A percentile compares a stretch with the other conserved stretches of the same genome.
phyloP scores from a whole-genome alignment of 306 rosid species.

The Glycyrrhiza uralensis region DNA sequence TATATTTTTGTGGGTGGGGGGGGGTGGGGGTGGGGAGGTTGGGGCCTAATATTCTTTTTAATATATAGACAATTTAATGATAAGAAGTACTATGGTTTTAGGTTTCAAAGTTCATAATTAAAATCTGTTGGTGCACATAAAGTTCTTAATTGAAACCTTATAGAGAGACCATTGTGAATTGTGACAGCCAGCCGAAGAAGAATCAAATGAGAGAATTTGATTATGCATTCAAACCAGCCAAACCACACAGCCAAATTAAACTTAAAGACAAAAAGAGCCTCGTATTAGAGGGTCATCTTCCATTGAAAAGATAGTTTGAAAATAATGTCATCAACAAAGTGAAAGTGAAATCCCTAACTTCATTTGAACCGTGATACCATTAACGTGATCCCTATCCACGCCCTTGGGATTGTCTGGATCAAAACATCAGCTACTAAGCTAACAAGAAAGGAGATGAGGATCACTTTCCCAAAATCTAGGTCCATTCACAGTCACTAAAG shows the following conservation, averaged over 20 bases:
- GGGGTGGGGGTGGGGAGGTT: too few species aligned
- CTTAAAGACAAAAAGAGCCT: too few species aligned
- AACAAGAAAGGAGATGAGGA: neutral
- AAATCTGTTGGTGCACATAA: neutral
- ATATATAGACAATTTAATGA: too few species aligned
- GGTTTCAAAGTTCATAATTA: neutral
- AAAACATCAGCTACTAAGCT: neutral
- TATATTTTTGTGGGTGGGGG: too few species aligned
- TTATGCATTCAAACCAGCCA: too few species aligned
- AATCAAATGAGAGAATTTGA: too few species aligned
- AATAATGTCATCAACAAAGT: neutral
- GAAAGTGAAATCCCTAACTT: neutral
- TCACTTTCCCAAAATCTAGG: neutral
- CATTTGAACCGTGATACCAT: neutral
- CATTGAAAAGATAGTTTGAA: neutral
- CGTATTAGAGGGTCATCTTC: too few species aligned
- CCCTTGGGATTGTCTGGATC: neutral
- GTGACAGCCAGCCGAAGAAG: too few species aligned
- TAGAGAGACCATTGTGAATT: too few species aligned
- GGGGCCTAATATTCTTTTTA: too few species aligned
- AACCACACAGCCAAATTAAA: too few species aligned
- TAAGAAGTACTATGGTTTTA: neutral
- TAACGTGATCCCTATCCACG: neutral
- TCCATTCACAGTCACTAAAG: neutral
- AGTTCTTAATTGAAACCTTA: neutral